A percentile compares a stretch with the other conserved stretches of the same genome.
Conservation (phyloP, 2,329 filamentous ascomycete species). For the Aspergillus sp. region DNA sequence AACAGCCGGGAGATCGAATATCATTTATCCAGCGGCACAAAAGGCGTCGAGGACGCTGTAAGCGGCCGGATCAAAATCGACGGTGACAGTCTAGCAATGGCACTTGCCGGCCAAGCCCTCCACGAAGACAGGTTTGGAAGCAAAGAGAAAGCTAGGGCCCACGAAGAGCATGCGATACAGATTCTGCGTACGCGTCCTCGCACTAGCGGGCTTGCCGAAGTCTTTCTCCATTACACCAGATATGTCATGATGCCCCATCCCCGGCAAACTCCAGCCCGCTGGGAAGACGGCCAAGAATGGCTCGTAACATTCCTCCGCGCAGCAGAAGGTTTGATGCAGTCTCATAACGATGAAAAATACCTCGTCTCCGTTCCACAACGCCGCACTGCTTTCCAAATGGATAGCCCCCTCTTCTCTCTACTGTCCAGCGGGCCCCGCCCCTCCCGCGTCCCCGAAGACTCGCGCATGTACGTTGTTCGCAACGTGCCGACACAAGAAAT, state of each 20-base stretch:
- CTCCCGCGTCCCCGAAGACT: constrained; percentile 35
- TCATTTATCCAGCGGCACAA: constrained; percentile 28
- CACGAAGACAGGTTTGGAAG: constrained; percentile 41
- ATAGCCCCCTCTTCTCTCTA: constrained; percentile 37
- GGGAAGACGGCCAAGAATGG: constrained; percentile 25
- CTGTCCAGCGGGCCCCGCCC: constrained; percentile 45
- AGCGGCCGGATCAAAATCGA: constrained; percentile 22
- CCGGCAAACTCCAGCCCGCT: constrained; percentile 2
- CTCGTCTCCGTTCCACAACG: constrained; percentile 30
- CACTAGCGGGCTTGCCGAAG: constrained; percentile 23
- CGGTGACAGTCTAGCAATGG: constrained; percentile 33
- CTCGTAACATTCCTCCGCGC: constrained; percentile 37
- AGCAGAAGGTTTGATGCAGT: constrained; percentile 35
- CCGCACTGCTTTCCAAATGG: constrained; percentile 35
- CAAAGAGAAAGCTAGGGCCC: constrained; percentile 25
- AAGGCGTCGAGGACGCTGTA: constrained; percentile 29
- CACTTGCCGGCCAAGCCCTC: constrained; percentile 36
- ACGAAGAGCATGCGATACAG: constrained; percentile 33
- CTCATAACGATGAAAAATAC: constrained; percentile 29
- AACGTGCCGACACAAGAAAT: constrained; percentile 34
- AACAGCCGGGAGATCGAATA: constrained; percentile 27
- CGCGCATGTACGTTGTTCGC: constrained; percentile 38
- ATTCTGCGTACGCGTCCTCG: constrained; percentile 31
- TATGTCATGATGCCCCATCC: constrained; percentile 31
- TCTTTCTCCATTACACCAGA: constrained; percentile 37